Percentiles rank a stretch among this genome's conserved stretches.
These are phyloP conservation scores for Craterostigma plantagineum DNA, from an alignment of 257 asterid genomes.

Conservation along the genomic window DNA sequence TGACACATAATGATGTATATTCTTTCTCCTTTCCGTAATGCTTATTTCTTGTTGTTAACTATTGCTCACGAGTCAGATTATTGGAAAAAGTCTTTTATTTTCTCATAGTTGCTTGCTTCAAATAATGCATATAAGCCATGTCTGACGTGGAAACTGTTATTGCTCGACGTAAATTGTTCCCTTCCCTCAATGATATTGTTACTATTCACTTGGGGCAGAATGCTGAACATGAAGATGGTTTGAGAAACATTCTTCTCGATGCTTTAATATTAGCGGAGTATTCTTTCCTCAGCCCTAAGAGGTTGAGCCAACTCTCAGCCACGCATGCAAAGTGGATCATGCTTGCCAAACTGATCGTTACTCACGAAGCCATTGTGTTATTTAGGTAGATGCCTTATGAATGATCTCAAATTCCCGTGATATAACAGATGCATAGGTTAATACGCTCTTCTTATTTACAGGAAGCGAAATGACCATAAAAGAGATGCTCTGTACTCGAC, in stretches of 20 bases:
- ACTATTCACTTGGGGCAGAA: slow-evolving; percentile 19
- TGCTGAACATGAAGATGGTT: slow-evolving; percentile 17
- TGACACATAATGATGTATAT: slow-evolving; percentile 49
- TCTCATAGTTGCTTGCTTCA: neutral
- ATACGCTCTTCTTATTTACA: slow-evolving; percentile 20
- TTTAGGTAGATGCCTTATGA: slow-evolving; percentile 16
- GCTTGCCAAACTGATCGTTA: slow-evolving; percentile 36
- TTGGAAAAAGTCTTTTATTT: neutral
- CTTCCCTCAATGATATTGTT: no score
- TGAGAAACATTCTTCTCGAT: slow-evolving; percentile 37
- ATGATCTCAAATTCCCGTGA: neutral
- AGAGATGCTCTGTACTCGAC: slow-evolving; percentile 27
- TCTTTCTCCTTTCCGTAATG: neutral
- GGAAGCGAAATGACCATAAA: slow-evolving; percentile 27
- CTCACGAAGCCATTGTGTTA: slow-evolving; percentile 32
- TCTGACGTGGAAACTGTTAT: no score
- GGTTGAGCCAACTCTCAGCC: slow-evolving; percentile 28
- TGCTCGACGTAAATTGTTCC: no score
- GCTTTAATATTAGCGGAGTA: slow-evolving; percentile 43
- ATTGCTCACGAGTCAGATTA: neutral
- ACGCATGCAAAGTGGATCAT: slow-evolving; percentile 23
- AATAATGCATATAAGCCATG: no score
- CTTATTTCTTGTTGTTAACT: neutral
- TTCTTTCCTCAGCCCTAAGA: slow-evolving; percentile 37
- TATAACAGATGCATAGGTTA: neutral